Conservation (phyloP, 305 asterid genomes). For the Salvia sclarea region DNA sequence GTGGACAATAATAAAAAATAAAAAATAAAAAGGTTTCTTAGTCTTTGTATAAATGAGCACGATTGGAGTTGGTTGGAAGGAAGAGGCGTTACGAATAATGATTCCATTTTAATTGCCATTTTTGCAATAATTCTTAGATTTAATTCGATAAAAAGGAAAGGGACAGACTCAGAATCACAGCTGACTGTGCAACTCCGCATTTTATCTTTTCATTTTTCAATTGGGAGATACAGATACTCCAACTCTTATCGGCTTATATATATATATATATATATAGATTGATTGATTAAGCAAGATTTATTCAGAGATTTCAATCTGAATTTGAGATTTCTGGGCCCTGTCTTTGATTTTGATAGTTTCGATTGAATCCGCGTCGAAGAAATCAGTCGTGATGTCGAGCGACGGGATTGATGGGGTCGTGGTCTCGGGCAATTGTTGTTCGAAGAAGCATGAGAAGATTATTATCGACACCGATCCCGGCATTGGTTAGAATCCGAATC, state of each 20-base stretch:
- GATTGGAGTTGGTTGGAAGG: not conserved
- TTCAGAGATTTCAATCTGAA: constrained; percentile 2
- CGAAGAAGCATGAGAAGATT: constrained; percentile 49
- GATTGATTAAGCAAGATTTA: not conserved
- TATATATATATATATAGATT: not conserved
- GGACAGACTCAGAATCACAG: constrained; percentile 27
- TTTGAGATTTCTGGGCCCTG: constrained; percentile 29
- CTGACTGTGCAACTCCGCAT: constrained; percentile 30
- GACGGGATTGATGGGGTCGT: constrained; percentile 40
- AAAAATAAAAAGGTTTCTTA: not conserved
- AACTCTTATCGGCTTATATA: not conserved
- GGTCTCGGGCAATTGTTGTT: constrained; percentile 35
- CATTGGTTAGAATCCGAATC: constrained; percentile 49
- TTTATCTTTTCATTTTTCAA: constrained; percentile 17
- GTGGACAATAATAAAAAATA: not conserved
- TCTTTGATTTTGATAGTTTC: constrained; percentile 12
- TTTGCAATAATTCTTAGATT: not conserved
- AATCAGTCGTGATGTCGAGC: constrained; percentile 44
- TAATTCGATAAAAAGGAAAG: not conserved
- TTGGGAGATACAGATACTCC: not conserved
- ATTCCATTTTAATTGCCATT: not conserved
- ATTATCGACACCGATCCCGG: constrained; percentile 94
- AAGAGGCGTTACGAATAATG: constrained; percentile 22
- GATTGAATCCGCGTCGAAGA: constrained; percentile 20
- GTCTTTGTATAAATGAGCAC: not conserved